Evolutionary conservation across 2,329 filamentous ascomycete genomes (phyloP).

Genomic region (Parascedosporium putredinis): DNA sequence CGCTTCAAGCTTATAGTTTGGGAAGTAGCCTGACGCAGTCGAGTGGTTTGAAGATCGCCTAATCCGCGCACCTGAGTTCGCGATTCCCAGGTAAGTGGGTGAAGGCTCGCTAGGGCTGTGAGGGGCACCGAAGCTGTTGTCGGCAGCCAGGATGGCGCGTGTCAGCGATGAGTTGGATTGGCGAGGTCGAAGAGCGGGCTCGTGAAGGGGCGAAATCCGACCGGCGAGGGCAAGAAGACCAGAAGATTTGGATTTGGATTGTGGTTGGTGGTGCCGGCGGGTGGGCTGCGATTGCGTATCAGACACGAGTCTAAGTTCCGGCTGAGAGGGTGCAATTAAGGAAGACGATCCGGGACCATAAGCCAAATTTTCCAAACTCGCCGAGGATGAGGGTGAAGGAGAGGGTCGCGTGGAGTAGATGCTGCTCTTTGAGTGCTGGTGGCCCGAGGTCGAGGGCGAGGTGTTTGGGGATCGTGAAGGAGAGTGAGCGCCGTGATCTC

Average conservation of each 20-base stretch:
- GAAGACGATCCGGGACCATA: neutral
- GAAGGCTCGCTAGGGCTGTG: neutral
- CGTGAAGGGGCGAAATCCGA: neutral
- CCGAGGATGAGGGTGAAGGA: neutral
- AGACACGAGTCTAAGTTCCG: neutral
- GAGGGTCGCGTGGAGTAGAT: neutral
- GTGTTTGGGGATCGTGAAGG: neutral
- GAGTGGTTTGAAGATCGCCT: conserved; percentile 6
- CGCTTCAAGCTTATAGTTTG: conserved; percentile 1
- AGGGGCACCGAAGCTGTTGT: neutral
- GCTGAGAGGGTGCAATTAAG: neutral
- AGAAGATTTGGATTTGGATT: neutral
- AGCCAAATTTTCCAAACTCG: neutral
- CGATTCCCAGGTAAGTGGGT: neutral
- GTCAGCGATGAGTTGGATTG: neutral
- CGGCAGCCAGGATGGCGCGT: neutral
- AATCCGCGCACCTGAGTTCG: neutral
- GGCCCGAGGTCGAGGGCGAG: neutral
- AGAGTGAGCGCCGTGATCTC: neutral
- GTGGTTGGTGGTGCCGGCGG: neutral
- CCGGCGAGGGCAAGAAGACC: neutral
- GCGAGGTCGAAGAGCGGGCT: neutral
- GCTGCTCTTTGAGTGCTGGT: neutral
- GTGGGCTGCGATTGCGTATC: neutral
- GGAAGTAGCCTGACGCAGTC: neutral